phyloP scores from a whole-genome alignment of 371 early-diverging fungal species.

The Ordospora colligata region DNA sequence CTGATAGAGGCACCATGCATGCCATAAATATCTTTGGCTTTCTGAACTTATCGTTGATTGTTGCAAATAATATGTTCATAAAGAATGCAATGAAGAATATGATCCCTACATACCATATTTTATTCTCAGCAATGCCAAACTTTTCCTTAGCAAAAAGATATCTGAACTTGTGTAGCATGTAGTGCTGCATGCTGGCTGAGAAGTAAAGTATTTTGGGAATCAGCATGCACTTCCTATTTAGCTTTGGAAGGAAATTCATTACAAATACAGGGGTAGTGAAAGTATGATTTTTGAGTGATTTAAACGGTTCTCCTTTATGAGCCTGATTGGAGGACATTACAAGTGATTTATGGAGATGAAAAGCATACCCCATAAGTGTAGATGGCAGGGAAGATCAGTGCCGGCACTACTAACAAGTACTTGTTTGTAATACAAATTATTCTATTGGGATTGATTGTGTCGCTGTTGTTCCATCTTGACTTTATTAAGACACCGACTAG shows the following conservation, averaged over 20 bases:
- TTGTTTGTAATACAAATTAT: neutral
- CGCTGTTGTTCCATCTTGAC: neutral
- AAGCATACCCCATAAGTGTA: neutral
- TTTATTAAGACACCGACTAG: neutral
- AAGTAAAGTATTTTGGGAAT: conserved; percentile 59
- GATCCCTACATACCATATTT: conserved; percentile 32
- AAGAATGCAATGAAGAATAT: conserved; percentile 56
- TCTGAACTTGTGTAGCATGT: conserved; percentile 58
- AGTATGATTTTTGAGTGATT: no score
- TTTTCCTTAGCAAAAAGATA: conserved; percentile 47
- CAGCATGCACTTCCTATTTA: conserved; percentile 54
- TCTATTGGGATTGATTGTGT: neutral
- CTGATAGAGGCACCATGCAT: conserved; percentile 26
- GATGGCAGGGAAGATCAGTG: neutral
- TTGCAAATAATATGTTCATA: conserved; percentile 58
- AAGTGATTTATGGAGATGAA: neutral
- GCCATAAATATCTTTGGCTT: conserved; percentile 52
- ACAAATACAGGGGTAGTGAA: neutral
- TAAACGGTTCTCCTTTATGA: neutral
- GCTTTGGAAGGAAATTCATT: conserved; percentile 33
- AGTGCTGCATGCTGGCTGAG: conserved; percentile 56
- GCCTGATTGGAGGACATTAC: neutral
- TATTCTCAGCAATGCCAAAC: conserved; percentile 31
- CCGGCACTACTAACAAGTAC: neutral
- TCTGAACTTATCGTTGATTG: conserved; percentile 54